These are phyloP conservation scores for Mycocentrospora acerina DNA, from an alignment of 2,329 filamentous ascomycete species.

Conservation along the genomic window DNA sequence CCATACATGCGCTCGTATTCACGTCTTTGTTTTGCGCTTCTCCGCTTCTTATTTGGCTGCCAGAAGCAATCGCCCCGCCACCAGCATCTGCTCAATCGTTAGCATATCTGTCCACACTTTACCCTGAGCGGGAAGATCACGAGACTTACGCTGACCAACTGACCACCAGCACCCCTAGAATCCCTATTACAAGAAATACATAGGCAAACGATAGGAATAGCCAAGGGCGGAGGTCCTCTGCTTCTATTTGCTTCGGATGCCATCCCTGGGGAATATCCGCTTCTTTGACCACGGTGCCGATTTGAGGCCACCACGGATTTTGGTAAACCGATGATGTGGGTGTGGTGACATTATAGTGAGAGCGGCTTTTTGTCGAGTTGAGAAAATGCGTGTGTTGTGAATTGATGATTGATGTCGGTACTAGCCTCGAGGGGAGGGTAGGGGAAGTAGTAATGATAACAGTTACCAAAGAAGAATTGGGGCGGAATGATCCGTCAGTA, in stretches of 20 bases:
- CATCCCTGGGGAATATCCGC: neutral
- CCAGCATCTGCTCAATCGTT: neutral
- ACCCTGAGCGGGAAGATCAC: neutral
- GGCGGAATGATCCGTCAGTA: no score
- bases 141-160: neutral
- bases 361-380: no score
- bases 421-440: no score
- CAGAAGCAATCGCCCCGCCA: neutral
- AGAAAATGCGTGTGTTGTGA: no score
- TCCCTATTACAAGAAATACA: neutral
- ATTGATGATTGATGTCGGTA: no score
- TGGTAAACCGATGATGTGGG: neutral
- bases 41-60: neutral
- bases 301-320: constrained; percentile 1
- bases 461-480: no score
- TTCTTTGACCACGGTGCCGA: neutral
- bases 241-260: neutral
- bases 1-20: no score
- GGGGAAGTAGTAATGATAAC: no score
- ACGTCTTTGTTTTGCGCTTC: no score
- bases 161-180: constrained; percentile 1
- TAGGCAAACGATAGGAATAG: neutral
- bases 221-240: neutral
- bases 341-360: neutral
- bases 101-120: neutral